Base-by-base conservation (phyloP, 208 protist species). In the Novymonas esmeraldas region DNA sequence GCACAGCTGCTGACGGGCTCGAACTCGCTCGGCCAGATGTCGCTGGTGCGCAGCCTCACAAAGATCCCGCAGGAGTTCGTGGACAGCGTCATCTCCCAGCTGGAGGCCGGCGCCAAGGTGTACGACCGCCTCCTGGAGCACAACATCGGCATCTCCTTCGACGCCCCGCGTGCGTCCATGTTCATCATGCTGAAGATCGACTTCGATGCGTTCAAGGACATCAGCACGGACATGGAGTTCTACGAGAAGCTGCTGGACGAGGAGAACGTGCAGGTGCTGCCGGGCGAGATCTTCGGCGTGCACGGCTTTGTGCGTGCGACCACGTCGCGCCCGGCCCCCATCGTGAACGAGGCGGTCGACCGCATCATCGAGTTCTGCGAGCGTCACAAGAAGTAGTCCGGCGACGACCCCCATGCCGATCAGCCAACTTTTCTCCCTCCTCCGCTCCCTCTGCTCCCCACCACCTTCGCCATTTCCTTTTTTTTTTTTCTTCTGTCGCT, bases 141-240 rank as follows among this genome's bases (percentile, higher is more conserved):
- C 55, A 65, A 64, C 62, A 61, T 73, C 33, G 70, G 67, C 49
- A 71, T 67, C 73, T 57, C 81, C 92, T 85, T 94, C 73, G 65
- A 79, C 29, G 22, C 39, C 4, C 94, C 95, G 16, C 67, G 70
- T 50, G 95, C 84, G 3, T 78, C 95, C 42, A 97, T 98, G 94
- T 98, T 97, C 70, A 80, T 98, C 26, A 82, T 89, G 49, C 86
- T 98, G 31, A 72, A 79, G 28, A 87, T 98, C 24, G 76, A 97
- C 45, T 31, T 90, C 10, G 60, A 70, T 3, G 44, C 80, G 61
- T 95, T 97, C 63, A 83, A 96, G 46, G 76, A 81, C 52, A 74
- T 85, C 48, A 41, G 58, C 20, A 78, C 93, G 39, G 71, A 98
- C 67, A 75, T 91, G 26, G 77, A 84, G 44, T 98, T 98, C 72